These are phyloP conservation scores for Cladophialophora bantiana DNA, from an alignment of 2,329 filamentous ascomycete species.

Conservation along the genomic window DNA sequence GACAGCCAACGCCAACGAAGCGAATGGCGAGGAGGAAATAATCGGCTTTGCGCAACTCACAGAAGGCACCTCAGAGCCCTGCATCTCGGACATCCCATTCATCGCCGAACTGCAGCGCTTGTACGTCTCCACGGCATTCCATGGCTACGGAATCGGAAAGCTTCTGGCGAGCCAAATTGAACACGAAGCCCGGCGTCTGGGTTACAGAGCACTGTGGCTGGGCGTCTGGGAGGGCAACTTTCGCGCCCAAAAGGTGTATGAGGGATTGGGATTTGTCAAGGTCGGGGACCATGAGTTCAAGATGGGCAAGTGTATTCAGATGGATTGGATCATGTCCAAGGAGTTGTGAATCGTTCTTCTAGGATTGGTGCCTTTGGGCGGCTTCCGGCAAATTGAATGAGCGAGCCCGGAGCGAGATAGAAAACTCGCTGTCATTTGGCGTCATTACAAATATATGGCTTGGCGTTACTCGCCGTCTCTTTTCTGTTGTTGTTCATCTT, in stretches of 20 bases:
- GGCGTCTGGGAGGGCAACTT: slow-evolving; percentile 40
- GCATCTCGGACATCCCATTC: slow-evolving; percentile 27
- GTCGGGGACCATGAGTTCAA: slow-evolving; percentile 38
- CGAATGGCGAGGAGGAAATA: slow-evolving; percentile 6
- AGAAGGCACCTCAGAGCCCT: slow-evolving; percentile 35
- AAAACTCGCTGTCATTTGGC: not conserved
- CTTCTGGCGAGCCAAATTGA: slow-evolving; percentile 25
- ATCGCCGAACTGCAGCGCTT: slow-evolving; percentile 36
- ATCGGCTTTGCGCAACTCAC: slow-evolving; percentile 36
- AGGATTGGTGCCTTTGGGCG: not conserved
- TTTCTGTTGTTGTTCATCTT: too few relatives aligned
- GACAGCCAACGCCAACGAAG: not conserved
- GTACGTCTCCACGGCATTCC: slow-evolving; percentile 31
- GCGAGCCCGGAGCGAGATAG: not conserved
- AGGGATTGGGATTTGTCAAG: slow-evolving; percentile 30
- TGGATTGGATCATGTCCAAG: slow-evolving; percentile 39
- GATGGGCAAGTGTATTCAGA: slow-evolving; percentile 39
- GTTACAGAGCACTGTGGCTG: slow-evolving; percentile 33
- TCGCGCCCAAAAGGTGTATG: slow-evolving; percentile 35
- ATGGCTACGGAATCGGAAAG: slow-evolving; percentile 30
- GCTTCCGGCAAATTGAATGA: not conserved
- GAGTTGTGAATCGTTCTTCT: slow-evolving; percentile 24
- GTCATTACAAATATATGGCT: not conserved
- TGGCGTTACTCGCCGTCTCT: not conserved
- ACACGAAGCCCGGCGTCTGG: slow-evolving; percentile 21